Base-by-base conservation (phyloP, 2,329 filamentous ascomycete genomes). In the Trichoderma breve region DNA sequence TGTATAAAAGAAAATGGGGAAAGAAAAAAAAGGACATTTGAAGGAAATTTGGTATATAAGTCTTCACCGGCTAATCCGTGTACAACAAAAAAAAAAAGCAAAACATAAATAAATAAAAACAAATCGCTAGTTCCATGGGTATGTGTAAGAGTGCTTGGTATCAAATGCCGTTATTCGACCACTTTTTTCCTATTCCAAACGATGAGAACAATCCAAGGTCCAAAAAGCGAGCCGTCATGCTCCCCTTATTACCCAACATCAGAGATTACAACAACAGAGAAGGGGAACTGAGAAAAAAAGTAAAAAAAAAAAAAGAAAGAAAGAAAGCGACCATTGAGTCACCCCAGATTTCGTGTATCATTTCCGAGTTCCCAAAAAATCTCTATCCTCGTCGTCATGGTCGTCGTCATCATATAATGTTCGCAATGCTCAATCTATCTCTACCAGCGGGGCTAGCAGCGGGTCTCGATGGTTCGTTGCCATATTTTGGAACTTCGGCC, bases 371-470 rank as follows among this genome's bases (percentile, higher is more conserved):
- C 28, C 30, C 53, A 21, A 30, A 30, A 30, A 21, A 60, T 34
- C 28, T 60, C 24, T 24, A 18, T 28, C 53, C 21, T 24, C 14
- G 30, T 43, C 51, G 7, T 71, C 9, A 47, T 34, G 11, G 11
- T 63, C 30, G 68, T 63, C 34, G 6, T 72, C 32, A 43, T 77
- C 74, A 85, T 34, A 85, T 85, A n/a, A 85, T 85, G 62, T 85
- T 84, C 12, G 82, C 82, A 74, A 84, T 84, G 74, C 82, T 84
- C 66, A 84, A 73, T n/a, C 80, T 79, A 57, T 81, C 80, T 57
- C 74, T 77, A 9, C 71, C 66, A 7, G 76, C 74, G 12, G 81
- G 78, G 63, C 77, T 81, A 24, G 74, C 76, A 43, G 75, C 74
- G 14, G 76, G 75, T 55, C 79, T 79, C 7, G 67, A 28, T 4